Evolutionary conservation across 352 stramenopile species (phyloP).

Genomic region (Pythium rhizo-oryzae): DNA sequence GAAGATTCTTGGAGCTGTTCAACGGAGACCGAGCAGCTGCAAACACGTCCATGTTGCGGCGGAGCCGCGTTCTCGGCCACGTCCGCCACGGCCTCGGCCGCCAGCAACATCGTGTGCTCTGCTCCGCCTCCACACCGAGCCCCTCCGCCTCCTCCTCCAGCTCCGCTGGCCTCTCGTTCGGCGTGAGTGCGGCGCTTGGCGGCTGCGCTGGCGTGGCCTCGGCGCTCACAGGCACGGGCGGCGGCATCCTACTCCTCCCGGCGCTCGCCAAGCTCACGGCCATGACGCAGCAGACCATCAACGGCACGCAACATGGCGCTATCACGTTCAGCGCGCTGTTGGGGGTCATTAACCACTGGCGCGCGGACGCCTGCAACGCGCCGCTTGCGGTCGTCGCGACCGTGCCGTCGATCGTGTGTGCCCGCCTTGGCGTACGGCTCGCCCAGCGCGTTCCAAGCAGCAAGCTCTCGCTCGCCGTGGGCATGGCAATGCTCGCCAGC

Average conservation of each 20-base stretch:
- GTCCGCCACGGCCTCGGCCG: too few species aligned
- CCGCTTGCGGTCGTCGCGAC: slow-evolving; percentile 72
- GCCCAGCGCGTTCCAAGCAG: slow-evolving; percentile 74
- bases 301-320: slow-evolving; percentile 77
- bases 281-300: slow-evolving; percentile 80
- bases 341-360: slow-evolving; percentile 67
- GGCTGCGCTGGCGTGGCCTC: slow-evolving; percentile 70
- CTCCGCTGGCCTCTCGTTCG: slow-evolving; percentile 33
- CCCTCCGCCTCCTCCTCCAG: background rate
- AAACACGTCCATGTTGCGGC: background rate
- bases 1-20: too few species aligned
- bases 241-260: slow-evolving; percentile 78
- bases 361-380: slow-evolving; percentile 67
- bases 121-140: background rate
- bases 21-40: too few species aligned
- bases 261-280: slow-evolving; percentile 78
- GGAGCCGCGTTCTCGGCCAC: background rate
- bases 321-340: slow-evolving; percentile 68
- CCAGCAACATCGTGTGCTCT: background rate
- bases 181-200: slow-evolving; percentile 44
- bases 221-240: slow-evolving; percentile 74
- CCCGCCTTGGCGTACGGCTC: slow-evolving; percentile 66
- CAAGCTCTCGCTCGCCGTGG: slow-evolving; percentile 71
- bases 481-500: slow-evolving; percentile 67
- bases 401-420: slow-evolving; percentile 69